Evolutionary conservation across 2,329 filamentous ascomycete species (phyloP).

Genomic region (Capronia americana): DNA sequence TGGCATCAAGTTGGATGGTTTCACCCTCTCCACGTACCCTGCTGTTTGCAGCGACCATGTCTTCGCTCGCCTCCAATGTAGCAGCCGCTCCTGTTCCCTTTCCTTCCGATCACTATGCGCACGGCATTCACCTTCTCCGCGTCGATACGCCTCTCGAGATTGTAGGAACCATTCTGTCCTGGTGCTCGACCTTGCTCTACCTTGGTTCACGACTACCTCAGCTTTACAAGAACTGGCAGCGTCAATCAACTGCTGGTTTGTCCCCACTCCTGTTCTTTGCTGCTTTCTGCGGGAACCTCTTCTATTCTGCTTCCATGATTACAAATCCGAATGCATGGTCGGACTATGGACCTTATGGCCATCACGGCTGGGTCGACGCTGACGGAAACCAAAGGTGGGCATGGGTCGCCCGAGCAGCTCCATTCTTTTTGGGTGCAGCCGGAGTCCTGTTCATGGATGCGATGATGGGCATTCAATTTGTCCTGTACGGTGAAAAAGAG

Average conservation of each 20-base stretch:
- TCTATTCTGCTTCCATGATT: constrained; percentile 68
- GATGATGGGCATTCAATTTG: constrained; percentile 67
- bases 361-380: constrained; percentile 64
- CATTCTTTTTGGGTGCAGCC: constrained; percentile 71
- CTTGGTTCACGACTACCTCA: constrained; percentile 68
- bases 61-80: constrained; percentile 52
- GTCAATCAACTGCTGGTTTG: constrained; percentile 68
- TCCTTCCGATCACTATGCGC: constrained; percentile 29
- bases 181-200: constrained; percentile 63
- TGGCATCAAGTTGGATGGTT: constrained; percentile 35
- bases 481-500: constrained; percentile 61
- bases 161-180: constrained; percentile 61
- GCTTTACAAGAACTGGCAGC: constrained; percentile 68
- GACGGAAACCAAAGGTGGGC: constrained; percentile 61
- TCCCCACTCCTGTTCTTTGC: constrained; percentile 68
- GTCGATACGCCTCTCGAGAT: constrained; percentile 47
- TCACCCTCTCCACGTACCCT: constrained; percentile 52
- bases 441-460: constrained; percentile 69
- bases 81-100: constrained; percentile 44
- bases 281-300: constrained; percentile 71
- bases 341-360: constrained; percentile 62
- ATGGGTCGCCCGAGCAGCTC: constrained; percentile 65
- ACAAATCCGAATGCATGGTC: constrained; percentile 70
- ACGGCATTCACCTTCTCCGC: constrained; percentile 40
- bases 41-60: constrained; percentile 53